Percentiles rank a stretch among this genome's conserved stretches.
Conservation (phyloP, 1,139 yeast genomes). For the Pneumocystis canis region DNA sequence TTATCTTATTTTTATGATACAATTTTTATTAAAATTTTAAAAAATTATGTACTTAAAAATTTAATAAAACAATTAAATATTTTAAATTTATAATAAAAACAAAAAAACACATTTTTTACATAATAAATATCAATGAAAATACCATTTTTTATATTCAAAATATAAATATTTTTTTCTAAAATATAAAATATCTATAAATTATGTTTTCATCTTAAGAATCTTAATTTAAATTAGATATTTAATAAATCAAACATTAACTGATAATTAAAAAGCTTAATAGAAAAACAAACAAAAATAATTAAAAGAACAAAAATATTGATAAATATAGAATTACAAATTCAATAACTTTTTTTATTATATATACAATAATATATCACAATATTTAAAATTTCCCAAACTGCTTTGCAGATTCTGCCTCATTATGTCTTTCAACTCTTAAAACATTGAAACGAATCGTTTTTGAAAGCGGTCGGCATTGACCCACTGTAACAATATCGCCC, state of each 20-base stretch:
- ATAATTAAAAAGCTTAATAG: constrained; percentile 13
- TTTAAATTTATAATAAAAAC: too few species aligned
- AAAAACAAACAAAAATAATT: background rate
- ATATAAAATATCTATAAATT: too few species aligned
- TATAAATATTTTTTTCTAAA: too few species aligned
- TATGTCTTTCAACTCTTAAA: constrained; percentile 71
- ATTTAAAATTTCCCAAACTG: constrained; percentile 85
- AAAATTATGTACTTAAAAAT: too few species aligned
- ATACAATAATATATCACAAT: background rate
- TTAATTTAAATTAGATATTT: too few species aligned
- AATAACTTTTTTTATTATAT: constrained; percentile 10
- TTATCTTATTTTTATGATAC: constrained; percentile 13
- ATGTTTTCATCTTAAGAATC: too few species aligned
- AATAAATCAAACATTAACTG: constrained; percentile 12
- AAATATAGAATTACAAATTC: background rate
- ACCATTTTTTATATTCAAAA: too few species aligned
- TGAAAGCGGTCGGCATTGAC: constrained; percentile 99
- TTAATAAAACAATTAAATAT: too few species aligned
- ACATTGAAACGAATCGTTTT: constrained; percentile 99
- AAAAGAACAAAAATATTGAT: background rate
- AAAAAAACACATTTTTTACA: too few species aligned
- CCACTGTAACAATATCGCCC: constrained; percentile 98
- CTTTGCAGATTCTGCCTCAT: constrained; percentile 65
- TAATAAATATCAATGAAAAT: too few species aligned
- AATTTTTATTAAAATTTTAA: background rate